Evolutionary conservation across 2,329 filamentous ascomycete genomes (phyloP).

Genomic region (Paracoccidioides brasiliensis): DNA sequence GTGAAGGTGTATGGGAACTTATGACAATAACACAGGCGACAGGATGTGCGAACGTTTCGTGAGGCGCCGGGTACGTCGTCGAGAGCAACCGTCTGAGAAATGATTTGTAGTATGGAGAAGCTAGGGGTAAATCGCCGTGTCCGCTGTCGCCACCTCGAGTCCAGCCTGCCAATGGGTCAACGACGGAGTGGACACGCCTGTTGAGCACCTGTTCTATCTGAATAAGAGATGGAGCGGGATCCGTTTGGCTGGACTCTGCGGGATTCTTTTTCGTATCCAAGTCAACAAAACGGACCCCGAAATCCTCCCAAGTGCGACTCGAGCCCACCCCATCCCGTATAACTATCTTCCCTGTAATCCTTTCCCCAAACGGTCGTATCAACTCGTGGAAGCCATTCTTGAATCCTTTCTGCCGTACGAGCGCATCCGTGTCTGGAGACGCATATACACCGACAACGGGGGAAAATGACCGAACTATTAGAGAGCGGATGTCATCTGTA

Average conservation of each 20-base stretch:
- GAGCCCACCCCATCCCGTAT: slow-evolving; percentile 81
- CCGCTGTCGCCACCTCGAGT: slow-evolving; percentile 20
- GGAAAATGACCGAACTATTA: slow-evolving; percentile 75
- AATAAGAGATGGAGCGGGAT: slow-evolving; percentile 26
- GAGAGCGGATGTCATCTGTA: slow-evolving; percentile 43
- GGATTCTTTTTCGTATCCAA: slow-evolving; percentile 43
- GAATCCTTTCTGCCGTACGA: slow-evolving; percentile 76
- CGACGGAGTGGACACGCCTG: slow-evolving; percentile 62
- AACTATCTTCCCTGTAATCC: slow-evolving; percentile 72
- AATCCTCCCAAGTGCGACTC: slow-evolving; percentile 76
- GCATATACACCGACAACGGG: slow-evolving; percentile 78
- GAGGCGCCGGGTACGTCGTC: slow-evolving; percentile 60
- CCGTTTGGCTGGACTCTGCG: slow-evolving; percentile 21
- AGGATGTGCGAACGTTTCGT: slow-evolving; percentile 90
- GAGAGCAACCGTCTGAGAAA: slow-evolving; percentile 77
- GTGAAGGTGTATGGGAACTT: slow-evolving; percentile 69
- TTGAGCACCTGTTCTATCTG: slow-evolving; percentile 73
- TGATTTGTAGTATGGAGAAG: slow-evolving; percentile 71
- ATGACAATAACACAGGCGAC: slow-evolving; percentile 92
- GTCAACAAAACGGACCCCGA: slow-evolving; percentile 70
- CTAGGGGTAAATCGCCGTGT: slow-evolving; percentile 23
- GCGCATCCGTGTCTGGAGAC: slow-evolving; percentile 71
- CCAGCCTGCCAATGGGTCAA: slow-evolving; percentile 34
- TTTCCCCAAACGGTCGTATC: slow-evolving; percentile 81
- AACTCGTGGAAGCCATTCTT: slow-evolving; percentile 69